Base-by-base conservation (phyloP, 2,329 filamentous ascomycete genomes). In the Geosmithia putterillii region DNA sequence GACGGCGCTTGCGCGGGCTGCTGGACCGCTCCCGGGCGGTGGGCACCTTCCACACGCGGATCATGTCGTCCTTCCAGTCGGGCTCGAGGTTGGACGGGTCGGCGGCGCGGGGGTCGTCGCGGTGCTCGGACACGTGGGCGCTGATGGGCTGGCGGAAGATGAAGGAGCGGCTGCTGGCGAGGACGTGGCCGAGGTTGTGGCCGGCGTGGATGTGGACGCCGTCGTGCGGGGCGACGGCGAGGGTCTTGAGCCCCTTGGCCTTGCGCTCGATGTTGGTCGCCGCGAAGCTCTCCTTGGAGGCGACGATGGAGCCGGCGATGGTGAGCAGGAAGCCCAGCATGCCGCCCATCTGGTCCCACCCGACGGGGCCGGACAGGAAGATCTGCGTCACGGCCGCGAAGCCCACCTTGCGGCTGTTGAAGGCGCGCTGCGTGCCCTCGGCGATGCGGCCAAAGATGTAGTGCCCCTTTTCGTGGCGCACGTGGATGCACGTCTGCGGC, bases 251-350 rank as follows among this genome's bases (percentile, higher is more conserved):
- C 14, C 66, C 61, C 50, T 66, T 68, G 18, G 58, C 58, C 42
- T 57, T 60, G 42, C 64, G 61, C 45, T 60, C 57, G 28, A 59
- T 54, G 40, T 72, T 71, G 28, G 66, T 55, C 9, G 60, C 54
- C 18, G 55, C 54, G 5, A 57, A 45, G 7, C 60, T 58, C 47
- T 71, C 67, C 43, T 62, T 65, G 32, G 69, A 69, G 15, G 65
- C 59, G 6, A 73, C 66, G 19, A 74, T 61, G 6, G 73, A 63
- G 59, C 92, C 87, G 22, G 89, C 87, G 46, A 95, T 60, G 4
- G 86, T 94, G 50, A 98, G 71, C 45, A 95, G 73, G 67, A 89
- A 76, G 42, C 92, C 92, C 48, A 95, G 66, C 48, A 96, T 64
- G 3, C 92, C 92, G 45, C 92, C 92, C 28, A 76, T 75, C 53